Evolutionary conservation across 768 basidiomycete species (phyloP).

Genomic region (Tricholoma hemisulphureum): DNA sequence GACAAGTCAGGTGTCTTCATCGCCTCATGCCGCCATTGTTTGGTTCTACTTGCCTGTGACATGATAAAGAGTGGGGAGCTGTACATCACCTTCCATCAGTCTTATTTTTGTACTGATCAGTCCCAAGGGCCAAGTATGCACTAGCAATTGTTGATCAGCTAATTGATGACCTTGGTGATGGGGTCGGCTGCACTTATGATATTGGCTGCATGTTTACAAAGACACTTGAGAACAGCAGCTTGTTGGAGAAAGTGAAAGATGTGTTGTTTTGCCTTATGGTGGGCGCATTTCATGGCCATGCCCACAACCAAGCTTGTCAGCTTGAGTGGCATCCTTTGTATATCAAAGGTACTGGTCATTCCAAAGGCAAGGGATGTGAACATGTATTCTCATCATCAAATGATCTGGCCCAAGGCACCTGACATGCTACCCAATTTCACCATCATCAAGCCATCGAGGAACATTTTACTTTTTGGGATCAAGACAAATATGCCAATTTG

Average conservation of each 20-base stretch:
- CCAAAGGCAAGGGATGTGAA: constrained; percentile 19
- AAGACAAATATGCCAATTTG: no score
- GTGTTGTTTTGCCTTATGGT: neutral
- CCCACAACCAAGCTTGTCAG: constrained; percentile 20
- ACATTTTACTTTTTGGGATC: constrained; percentile 9
- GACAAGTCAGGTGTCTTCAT: no score
- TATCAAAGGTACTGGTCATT: constrained; percentile 16
- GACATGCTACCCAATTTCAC: constrained; percentile 18
- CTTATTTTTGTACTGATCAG: neutral
- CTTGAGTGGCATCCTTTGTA: constrained; percentile 15
- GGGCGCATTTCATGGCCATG: constrained; percentile 22
- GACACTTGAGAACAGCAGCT: neutral
- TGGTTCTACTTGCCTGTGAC: no score
- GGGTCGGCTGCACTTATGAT: constrained; percentile 1
- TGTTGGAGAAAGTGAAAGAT: neutral
- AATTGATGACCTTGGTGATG: neutral
- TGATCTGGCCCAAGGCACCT: constrained; percentile 14
- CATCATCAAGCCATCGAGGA: constrained; percentile 18
- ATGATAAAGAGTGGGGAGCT: neutral
- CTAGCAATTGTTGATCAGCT: neutral
- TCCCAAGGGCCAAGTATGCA: neutral
- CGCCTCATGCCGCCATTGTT: no score
- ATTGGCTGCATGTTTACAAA: neutral
- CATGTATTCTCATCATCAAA: constrained; percentile 21
- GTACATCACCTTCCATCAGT: neutral